Evolutionary conservation across 2,329 filamentous ascomycete species (phyloP), one percentile per base, ranked within the genome.

Genomic region (Aspergillus felis): DNA sequence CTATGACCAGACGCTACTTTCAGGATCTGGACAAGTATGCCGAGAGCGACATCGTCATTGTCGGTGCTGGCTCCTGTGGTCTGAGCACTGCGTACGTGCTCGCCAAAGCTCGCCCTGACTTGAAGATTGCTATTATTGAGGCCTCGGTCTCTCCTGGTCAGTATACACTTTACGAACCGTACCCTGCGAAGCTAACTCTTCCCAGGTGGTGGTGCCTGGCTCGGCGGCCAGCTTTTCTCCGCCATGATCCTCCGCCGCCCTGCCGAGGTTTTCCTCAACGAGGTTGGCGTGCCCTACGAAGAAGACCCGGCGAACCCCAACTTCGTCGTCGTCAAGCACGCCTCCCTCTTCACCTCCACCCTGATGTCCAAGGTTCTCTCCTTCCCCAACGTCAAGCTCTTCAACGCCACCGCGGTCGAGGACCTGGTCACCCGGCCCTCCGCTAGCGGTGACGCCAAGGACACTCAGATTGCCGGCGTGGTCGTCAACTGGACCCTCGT

Each of bases 401-500:
- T 96, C 86, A 97, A 97, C 73, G 92, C 92, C 41, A 96, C 92
- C 38, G 84, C 89, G 22, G 92, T 97, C 47, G 92, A 97, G 78
- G 92, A 97, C 70, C 81, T 97, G 61, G 93, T 97, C 76, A 96
- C 92, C 22, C 89, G 92, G 48, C 84, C 84, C 12, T 75, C 78
- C 50, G 71, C 76, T 46, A 78, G 75, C 42, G 78, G 80, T 22
- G 78, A 74, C 54, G 71, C 76, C 1, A 76, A 77, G 2, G 77
- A 79, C 9, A 77, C 95, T 47, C 86, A 89, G 61, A 87, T 96
- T 64, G 89, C 91, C 8, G 92, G 92, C 68, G 92, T 96, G 1
- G 92, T 97, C 55, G 95, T 91, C 69, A 97, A 97, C 83, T 97
- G 92, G 92, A 96, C 92, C 1, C 83, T 96, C 27, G 92, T 96